A percentile compares a stretch with the other conserved stretches of the same genome.
phyloP scores from a whole-genome alignment of 2,329 filamentous ascomycete species.

The Pseudocercospora ulei region DNA sequence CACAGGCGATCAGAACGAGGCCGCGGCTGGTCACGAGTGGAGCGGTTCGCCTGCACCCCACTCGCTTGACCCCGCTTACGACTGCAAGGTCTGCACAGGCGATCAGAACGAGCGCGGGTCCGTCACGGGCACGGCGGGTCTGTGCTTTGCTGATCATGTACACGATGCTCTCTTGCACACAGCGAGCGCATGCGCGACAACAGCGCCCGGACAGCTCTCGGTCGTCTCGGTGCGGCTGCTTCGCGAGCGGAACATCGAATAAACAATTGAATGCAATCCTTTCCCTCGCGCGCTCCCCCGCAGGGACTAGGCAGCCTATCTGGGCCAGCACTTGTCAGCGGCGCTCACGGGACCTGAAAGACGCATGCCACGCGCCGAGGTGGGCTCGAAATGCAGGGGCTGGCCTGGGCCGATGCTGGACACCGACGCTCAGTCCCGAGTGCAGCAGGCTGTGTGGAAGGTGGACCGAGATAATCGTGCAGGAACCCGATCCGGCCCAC shows the following conservation, averaged over 20 bases:
- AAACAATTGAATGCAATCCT: too few relatives aligned
- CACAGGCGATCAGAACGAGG: too few relatives aligned
- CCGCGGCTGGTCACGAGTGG: too few relatives aligned
- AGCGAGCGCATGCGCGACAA: background rate
- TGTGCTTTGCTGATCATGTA: too few relatives aligned
- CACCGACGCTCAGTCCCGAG: too few relatives aligned
- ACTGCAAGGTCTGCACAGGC: too few relatives aligned
- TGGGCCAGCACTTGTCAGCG: conserved; percentile 1
- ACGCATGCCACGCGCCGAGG: background rate
- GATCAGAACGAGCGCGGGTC: too few relatives aligned
- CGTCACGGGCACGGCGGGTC: too few relatives aligned
- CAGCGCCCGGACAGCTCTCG: background rate
- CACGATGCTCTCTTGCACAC: background rate
- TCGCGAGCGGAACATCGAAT: too few relatives aligned
- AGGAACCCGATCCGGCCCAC: background rate
- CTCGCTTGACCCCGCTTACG: too few relatives aligned
- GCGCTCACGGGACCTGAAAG: background rate
- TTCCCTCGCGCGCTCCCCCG: background rate
- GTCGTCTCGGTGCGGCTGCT: conserved; percentile 1
- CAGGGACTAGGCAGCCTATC: background rate
- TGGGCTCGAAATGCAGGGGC: conserved; percentile 2
- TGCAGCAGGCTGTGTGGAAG: too few relatives aligned
- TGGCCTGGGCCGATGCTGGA: background rate
- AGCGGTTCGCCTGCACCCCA: too few relatives aligned
- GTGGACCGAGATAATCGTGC: conserved; percentile 3